Base-by-base conservation (phyloP, 306 rosid genomes). In the Lagenaria siceraria region DNA sequence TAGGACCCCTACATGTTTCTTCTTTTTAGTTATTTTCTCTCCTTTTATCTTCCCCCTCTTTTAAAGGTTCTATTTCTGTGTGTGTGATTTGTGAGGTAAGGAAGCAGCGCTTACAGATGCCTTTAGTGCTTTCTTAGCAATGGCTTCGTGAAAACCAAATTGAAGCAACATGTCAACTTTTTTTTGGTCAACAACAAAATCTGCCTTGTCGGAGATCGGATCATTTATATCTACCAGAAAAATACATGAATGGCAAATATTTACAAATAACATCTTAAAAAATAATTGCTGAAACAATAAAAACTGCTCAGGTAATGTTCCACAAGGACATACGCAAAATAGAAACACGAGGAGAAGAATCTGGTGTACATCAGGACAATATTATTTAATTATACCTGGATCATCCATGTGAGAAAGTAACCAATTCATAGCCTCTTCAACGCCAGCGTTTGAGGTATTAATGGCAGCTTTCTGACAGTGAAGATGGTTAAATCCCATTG, bases 381-480 rank as follows among this genome's bases (percentile, higher is more conserved):
- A 76, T 31, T 6, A 29, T 25, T 21, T 71, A n/a, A 56, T 21
- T 75, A 48, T 79, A 89, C 99, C 98, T 68, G 98, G 85, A 87
- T 92, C 98, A 55, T 90, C 97, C 93, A 90, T 92, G 88, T 96
- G 97, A 77, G 96, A 85, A 64, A 96, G 90, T 80, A 92, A 78
- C 99, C 99, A 96, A 88, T 82, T 90, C 99, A 96, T 96, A 56
- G 98, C 99, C 88, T 90, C 99, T 85, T 96, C 99, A 61, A 96
- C 88, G 70, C 99, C 98, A 42, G 40, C 73, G 83, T 96, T 96
- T 52, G 92, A 88, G 59, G 99, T 90, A 68, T 80, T 92, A 79
- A 96, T 89, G 63, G 96, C 92, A 80, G 99, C 99, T 82, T 96
- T 96, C 87, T 96, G 90, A 82, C 99, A 96, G 70, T 83, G 97